Base-by-base conservation (phyloP, 371 early-diverging fungal species). In the Mortierella sp. region DNA sequence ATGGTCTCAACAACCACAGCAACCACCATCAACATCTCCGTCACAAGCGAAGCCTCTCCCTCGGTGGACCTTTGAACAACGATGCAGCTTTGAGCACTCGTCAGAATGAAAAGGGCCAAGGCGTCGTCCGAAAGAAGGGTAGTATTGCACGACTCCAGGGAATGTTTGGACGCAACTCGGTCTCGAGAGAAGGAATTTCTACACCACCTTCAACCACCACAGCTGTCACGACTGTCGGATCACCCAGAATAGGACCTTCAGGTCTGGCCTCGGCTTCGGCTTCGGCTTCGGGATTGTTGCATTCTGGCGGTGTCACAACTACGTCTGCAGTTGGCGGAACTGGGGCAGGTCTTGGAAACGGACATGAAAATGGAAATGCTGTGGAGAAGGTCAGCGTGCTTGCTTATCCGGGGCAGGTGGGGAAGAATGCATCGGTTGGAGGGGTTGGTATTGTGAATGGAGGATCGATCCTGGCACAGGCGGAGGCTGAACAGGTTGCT, bases 141-240 rank as follows among this genome's bases (percentile, higher is more conserved):
- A 75, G 76, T 34, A 1, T 69, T 39, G 52, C 43, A 8, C 63
- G 76, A 23, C 24, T 75, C 27, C 75, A 73, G 27, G 48, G 58
- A 12, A 63, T 67, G 51, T 69, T 75, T 51, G 53, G 60, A 11
- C 53, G 73, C 1, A 64, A 56, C 55, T 58, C 70, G 23, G 5
- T 47, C 8, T 48, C 63, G 14, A 56, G 56, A 23, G 56, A 67
- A 17, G 44, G 46, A n/a, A 9, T 30, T 27, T 15, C 55, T 15
- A 6, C 53, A 24, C 31, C 17, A 14, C 34, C 19, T 8, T 26
- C 14, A 3, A 23, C 30, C 6, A 37, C 50, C 21, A 37, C 56
- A 19, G 44, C 51, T 4, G 31, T 54, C 2, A 34, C 44, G 7
- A 28, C 67, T 1, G 50, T 60, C 9, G 70, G 57, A 21, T 52